These are phyloP conservation scores for Puccinia horiana DNA, from an alignment of 1,284 basidiomycete genomes.

Conservation along the genomic window DNA sequence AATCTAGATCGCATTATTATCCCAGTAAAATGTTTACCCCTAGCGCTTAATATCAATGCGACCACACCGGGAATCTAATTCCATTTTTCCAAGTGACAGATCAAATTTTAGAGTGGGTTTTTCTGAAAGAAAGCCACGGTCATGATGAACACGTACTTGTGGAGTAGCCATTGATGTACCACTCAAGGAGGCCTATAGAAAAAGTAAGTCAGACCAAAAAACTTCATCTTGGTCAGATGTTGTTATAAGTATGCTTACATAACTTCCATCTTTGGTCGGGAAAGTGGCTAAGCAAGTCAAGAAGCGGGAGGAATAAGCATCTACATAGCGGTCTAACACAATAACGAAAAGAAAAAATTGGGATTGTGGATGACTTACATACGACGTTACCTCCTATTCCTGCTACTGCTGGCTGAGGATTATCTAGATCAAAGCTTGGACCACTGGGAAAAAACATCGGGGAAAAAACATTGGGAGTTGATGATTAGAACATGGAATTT, in stretches of 20 bases:
- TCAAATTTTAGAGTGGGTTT: background rate
- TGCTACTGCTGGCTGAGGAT: constrained; percentile 28
- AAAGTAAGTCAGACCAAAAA: background rate
- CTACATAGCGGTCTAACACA: background rate
- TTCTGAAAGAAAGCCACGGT: background rate
- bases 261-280: constrained; percentile 18
- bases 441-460: constrained; percentile 11
- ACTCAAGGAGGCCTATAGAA: constrained; percentile 13
- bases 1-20: constrained; percentile 13
- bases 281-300: constrained; percentile 4
- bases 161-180: constrained; percentile 45
- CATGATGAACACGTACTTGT: constrained; percentile 1
- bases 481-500: background rate
- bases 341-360: too few species aligned
- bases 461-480: background rate
- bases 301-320: background rate
- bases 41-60: constrained; percentile 13
- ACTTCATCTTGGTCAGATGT: background rate
- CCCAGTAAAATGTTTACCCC: constrained; percentile 14
- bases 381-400: constrained; percentile 35
- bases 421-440: constrained; percentile 34
- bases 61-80: constrained; percentile 31
- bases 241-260: constrained; percentile 4
- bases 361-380: background rate
- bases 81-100: too few species aligned